phyloP scores from a whole-genome alignment of 805 yeast species.

The Schwanniomyces yamadae region DNA sequence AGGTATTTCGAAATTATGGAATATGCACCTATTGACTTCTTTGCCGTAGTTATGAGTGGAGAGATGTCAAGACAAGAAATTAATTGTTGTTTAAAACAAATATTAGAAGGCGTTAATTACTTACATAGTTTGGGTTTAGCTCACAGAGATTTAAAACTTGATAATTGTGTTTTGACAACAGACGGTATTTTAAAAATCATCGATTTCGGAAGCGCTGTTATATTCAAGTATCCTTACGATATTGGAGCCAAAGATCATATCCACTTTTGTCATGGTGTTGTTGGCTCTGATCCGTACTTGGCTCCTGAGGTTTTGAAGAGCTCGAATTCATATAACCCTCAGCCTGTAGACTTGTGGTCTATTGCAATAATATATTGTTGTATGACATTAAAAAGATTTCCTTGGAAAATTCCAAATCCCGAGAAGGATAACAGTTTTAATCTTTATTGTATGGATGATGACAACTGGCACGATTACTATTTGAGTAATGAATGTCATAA shows the following conservation, averaged over 20 bases:
- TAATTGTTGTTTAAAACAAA: slow-evolving; percentile 86
- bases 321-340: slow-evolving; percentile 64
- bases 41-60: slow-evolving; percentile 92
- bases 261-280: slow-evolving; percentile 80
- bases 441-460: slow-evolving; percentile 78
- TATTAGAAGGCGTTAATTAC: slow-evolving; percentile 76
- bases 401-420: slow-evolving; percentile 89
- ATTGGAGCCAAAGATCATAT: slow-evolving; percentile 47
- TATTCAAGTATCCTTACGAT: slow-evolving; percentile 81
- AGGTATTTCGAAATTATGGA: slow-evolving; percentile 91
- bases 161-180: slow-evolving; percentile 82
- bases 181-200: slow-evolving; percentile 86
- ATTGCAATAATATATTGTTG: slow-evolving; percentile 88
- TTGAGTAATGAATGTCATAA: slow-evolving; percentile 74
- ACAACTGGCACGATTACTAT: slow-evolving; percentile 71
- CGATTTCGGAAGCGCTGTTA: slow-evolving; percentile 93
- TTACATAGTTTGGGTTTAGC: slow-evolving; percentile 84
- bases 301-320: slow-evolving; percentile 89
- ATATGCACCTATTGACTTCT: slow-evolving; percentile 87
- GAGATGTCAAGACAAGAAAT: slow-evolving; percentile 79
- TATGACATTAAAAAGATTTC: slow-evolving; percentile 87
- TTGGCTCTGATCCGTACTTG: slow-evolving; percentile 83
- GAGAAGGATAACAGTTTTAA: slow-evolving; percentile 77
- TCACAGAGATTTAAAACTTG: slow-evolving; percentile 88
- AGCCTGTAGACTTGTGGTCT: slow-evolving; percentile 95